A percentile compares a stretch with the other conserved stretches of the same genome.
phyloP scores from a whole-genome alignment of 768 basidiomycete genomes.

The Suillus plorans region DNA sequence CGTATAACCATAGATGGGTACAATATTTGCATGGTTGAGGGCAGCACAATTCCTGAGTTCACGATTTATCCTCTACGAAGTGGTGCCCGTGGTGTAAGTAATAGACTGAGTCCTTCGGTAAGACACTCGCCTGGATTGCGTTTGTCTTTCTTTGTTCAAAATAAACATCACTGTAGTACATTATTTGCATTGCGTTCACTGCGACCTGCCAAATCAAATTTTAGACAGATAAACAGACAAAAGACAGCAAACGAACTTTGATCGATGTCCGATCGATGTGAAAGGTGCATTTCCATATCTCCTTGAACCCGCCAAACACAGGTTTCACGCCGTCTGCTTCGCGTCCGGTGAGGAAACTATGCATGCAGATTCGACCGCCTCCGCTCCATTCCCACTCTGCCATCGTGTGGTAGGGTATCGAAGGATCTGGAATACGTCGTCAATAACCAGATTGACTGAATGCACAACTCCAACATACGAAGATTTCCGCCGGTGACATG shows the following conservation, averaged over 20 bases:
- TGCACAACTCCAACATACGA: slow-evolving; percentile 49
- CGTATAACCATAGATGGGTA: too few relatives aligned
- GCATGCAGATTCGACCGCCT: slow-evolving; percentile 48
- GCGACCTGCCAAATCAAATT: slow-evolving; percentile 15
- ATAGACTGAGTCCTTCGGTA: too few relatives aligned
- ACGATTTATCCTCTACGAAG: too few relatives aligned
- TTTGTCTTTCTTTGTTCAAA: not conserved
- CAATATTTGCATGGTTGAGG: too few relatives aligned
- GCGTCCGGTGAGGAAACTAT: slow-evolving; percentile 83
- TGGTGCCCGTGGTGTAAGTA: not conserved
- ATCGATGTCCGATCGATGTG: too few relatives aligned
- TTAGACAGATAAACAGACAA: too few relatives aligned
- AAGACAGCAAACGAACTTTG: too few relatives aligned
- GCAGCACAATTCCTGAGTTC: too few relatives aligned
- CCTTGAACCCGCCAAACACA: slow-evolving; percentile 55
- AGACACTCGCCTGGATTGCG: too few relatives aligned
- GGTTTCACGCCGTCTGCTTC: slow-evolving; percentile 86
- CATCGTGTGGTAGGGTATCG: slow-evolving; percentile 58
- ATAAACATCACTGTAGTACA: slow-evolving; percentile 6
- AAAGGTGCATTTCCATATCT: slow-evolving; percentile 3
- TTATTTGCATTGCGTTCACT: slow-evolving; percentile 21
- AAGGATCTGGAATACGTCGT: slow-evolving; percentile 47
- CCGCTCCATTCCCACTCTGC: slow-evolving; percentile 50
- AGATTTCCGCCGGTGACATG: slow-evolving; percentile 48
- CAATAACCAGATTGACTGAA: slow-evolving; percentile 7